A percentile compares a stretch with the other conserved stretches of the same genome.
phyloP scores from a whole-genome alignment of 805 yeast genomes.

The Candida boidinii region DNA sequence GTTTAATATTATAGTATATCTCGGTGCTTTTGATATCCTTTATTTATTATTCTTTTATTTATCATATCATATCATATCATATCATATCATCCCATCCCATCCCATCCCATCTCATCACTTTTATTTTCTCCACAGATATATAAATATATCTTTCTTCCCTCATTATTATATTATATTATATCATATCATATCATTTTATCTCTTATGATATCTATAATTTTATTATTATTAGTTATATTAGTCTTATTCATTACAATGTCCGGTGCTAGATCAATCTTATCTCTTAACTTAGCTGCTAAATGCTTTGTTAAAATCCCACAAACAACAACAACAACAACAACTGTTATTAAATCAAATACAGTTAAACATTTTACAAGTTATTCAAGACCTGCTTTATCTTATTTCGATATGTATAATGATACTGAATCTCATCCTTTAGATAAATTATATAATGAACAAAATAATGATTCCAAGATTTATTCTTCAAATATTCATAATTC shows the following conservation, averaged over 20 bases:
- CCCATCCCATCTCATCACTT: too few species aligned
- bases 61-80: too few species aligned
- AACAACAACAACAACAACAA: constrained; percentile 1
- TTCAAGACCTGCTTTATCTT: constrained; percentile 13
- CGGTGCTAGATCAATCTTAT: constrained; percentile 10
- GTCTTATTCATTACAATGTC: not conserved
- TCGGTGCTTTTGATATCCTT: too few species aligned
- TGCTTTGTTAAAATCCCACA: constrained; percentile 13
- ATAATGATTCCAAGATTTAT: constrained; percentile 9
- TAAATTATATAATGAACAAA: constrained; percentile 10
- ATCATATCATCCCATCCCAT: too few species aligned
- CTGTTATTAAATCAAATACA: constrained; percentile 4
- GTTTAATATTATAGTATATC: too few species aligned
- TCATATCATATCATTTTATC: too few species aligned
- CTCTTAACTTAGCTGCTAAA: constrained; percentile 20
- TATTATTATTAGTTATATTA: too few species aligned
- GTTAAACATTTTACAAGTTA: constrained; percentile 17
- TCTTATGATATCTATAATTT: too few species aligned
- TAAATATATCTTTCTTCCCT: too few species aligned
- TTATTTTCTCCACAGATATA: too few species aligned
- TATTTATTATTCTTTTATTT: too few species aligned
- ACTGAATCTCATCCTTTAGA: constrained; percentile 13
- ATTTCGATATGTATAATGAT: constrained; percentile 17
- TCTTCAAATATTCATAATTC: constrained; percentile 18
- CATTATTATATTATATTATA: too few species aligned